These are phyloP conservation scores for Euphorbia lathyris DNA, from an alignment of 345 rosid genomes.

Conservation along the genomic window DNA sequence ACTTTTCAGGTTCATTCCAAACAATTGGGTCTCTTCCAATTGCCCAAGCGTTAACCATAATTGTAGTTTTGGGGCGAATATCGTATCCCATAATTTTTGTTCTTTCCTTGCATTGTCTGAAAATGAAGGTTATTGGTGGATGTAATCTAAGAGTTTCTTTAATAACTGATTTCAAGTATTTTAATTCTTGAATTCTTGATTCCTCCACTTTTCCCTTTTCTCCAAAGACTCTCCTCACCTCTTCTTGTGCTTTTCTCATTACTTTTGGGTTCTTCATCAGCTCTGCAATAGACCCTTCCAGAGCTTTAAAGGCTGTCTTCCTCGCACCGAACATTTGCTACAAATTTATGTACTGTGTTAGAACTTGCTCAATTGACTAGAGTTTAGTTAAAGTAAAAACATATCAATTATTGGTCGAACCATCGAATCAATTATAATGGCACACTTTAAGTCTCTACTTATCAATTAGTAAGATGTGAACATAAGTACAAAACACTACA, in stretches of 20 bases:
- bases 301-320: neutral
- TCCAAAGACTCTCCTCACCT: constrained; percentile 21
- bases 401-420: too few relatives aligned
- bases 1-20: constrained; percentile 1
- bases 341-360: too few relatives aligned
- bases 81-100: neutral
- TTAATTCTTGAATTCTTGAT: constrained; percentile 4
- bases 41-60: neutral
- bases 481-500: too few relatives aligned
- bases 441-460: too few relatives aligned
- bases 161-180: constrained; percentile 11
- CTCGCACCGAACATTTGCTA: constrained; percentile 1
- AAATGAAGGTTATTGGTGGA: neutral
- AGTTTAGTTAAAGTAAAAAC: too few relatives aligned
- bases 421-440: too few relatives aligned
- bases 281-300: constrained; percentile 11
- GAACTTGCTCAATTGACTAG: too few relatives aligned
- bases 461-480: too few relatives aligned
- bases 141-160: constrained; percentile 18
- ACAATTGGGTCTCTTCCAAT: constrained; percentile 7
- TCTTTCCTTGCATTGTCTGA: neutral
- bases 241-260: constrained; percentile 25
- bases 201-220: constrained; percentile 19
- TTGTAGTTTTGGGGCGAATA: neutral
- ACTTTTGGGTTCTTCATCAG: constrained; percentile 21